Base-by-base conservation (phyloP, 371 early-diverging fungal species). In the Amoeboradix gromovi region DNA sequence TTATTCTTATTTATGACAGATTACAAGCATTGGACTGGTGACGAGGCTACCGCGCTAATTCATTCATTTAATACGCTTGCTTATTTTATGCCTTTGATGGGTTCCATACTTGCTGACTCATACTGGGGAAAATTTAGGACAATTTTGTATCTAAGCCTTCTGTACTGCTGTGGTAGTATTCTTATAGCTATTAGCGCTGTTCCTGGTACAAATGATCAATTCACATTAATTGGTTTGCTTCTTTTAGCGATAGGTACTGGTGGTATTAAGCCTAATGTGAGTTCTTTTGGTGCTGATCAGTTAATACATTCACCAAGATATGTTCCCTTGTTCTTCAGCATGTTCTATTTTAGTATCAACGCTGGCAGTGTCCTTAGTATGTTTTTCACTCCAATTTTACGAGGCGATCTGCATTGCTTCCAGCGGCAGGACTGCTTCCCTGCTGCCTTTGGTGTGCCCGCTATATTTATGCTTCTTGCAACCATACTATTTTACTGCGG, bases 51-150 rank as follows among this genome's bases (percentile, higher is more conserved):
- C 12, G 66, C 70, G 29, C 31, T 70, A 69, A 72, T 78, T 0
- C 79, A 79, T 68, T 69, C 75, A 68, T 85, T 82, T 72, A 78
- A 76, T 17, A 78, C 80, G 72, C 71, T 82, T 70, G 77, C 81
- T 28, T 86, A 85, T 75, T 75, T 84, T 72, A 80, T 78, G 75
- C 84, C 86, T 22, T 73, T 87, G 31, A 66, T 83, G 28, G 85
- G 86, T 48, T 83, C 83, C 68, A 76, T 84, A 65, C 30, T 85
- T 48, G 80, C 85, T 17, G 88, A 86, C 74, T 79, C 79, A 27
- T 79, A 77, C 73, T 73, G 84, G 66, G 85, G 83, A 73, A 69
- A 71, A 68, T 85, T 78, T 79, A 72, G 77, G 74, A 86, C 86
- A 68, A 86, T 86, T 66, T 75, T 84, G 65, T 68, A 70, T 31